These are phyloP conservation scores for Nemania abortiva DNA, from an alignment of 2,329 filamentous ascomycete genomes.

Conservation along the genomic window DNA sequence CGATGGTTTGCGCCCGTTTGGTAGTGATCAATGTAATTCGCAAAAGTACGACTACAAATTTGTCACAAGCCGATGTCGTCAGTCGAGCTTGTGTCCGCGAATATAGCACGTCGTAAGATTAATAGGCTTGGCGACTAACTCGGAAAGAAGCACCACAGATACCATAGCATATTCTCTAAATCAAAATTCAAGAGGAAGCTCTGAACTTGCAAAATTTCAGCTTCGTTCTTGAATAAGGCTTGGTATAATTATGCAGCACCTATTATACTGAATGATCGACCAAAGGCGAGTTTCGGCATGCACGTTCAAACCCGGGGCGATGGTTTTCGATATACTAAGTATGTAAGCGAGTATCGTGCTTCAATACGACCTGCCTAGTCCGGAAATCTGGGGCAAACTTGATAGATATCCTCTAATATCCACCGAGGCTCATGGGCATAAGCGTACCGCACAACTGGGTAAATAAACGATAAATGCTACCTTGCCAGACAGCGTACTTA, in stretches of 20 bases:
- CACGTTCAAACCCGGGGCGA: slow-evolving; percentile 7
- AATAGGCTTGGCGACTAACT: background rate
- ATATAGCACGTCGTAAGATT: background rate
- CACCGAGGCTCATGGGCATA: background rate
- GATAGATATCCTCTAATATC: background rate
- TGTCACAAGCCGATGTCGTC: no score
- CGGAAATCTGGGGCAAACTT: slow-evolving; percentile 14
- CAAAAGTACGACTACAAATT: no score
- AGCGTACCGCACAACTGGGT: slow-evolving; percentile 26
- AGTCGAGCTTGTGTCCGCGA: no score
- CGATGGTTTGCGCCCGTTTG: no score
- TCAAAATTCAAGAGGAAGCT: background rate
- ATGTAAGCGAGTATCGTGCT: no score
- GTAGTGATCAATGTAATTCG: no score
- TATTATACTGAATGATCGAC: background rate
- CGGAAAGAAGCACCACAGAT: background rate
- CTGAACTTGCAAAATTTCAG: background rate
- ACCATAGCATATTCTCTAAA: background rate
- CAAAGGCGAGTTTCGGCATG: background rate
- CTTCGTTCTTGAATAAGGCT: background rate
- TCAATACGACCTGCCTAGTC: slow-evolving; percentile 4
- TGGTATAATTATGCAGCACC: no score
- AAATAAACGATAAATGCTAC: background rate
- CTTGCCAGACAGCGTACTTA: background rate
- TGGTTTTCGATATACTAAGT: background rate